Conservation (phyloP, 202 grass and related monocot species). For the Saccharum hybrid region DNA sequence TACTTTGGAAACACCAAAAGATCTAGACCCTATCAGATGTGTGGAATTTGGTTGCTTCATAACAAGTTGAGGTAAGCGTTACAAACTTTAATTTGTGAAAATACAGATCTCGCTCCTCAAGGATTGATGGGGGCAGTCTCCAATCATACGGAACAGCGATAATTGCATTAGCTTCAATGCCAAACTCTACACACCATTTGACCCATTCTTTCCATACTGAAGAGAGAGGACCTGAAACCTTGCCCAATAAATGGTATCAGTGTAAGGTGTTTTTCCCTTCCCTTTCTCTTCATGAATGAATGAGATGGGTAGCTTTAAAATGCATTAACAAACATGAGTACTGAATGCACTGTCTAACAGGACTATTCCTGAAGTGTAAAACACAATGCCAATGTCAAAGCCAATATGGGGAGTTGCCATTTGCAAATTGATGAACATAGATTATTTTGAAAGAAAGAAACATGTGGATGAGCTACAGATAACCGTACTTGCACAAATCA, state of each 20-base stretch:
- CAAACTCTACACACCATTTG: constrained; percentile 98
- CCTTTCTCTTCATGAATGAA: constrained; percentile 16
- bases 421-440: constrained; percentile 9
- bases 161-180: constrained; percentile 97
- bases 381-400: constrained; percentile 7
- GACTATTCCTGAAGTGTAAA: background rate
- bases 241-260: constrained; percentile 51
- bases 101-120: constrained; percentile 94
- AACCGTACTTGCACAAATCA: background rate
- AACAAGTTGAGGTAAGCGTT: constrained; percentile 39
- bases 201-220: constrained; percentile 99
- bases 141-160: constrained; percentile 95
- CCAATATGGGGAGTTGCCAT: constrained; percentile 22
- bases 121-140: constrained; percentile 82
- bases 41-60: constrained; percentile 16
- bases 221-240: constrained; percentile 87
- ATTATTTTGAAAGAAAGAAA: constrained; percentile 31
- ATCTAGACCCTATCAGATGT: background rate
- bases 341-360: background rate
- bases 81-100: constrained; percentile 97
- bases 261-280: constrained; percentile 1
- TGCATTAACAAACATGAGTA: constrained; percentile 21
- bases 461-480: background rate
- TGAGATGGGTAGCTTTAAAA: constrained; percentile 16
- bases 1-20: constrained; percentile 26